These are phyloP conservation scores for Sporothrix curviconia DNA, from an alignment of 2,329 filamentous ascomycete species.

Conservation along the genomic window DNA sequence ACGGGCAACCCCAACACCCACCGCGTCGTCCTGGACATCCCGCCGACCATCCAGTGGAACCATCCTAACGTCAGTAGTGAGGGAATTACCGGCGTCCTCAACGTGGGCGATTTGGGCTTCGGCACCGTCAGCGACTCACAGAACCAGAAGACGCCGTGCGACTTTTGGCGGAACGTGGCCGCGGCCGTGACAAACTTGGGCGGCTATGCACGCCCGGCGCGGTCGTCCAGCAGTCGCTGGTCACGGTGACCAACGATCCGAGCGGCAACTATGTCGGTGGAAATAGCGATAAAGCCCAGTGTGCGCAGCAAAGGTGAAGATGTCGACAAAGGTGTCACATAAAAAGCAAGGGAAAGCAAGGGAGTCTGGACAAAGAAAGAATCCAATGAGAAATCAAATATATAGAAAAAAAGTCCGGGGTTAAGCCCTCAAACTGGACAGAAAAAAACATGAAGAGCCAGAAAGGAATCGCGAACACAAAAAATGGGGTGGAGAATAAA, in stretches of 20 bases:
- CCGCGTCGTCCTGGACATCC: conserved; percentile 25
- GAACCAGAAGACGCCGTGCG: conserved; percentile 25
- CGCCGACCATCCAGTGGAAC: conserved; percentile 30
- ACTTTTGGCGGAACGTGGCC: conserved; percentile 29
- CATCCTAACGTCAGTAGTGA: conserved; percentile 25
- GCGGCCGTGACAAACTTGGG: conserved; percentile 27
- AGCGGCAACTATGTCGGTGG: conserved; percentile 20
- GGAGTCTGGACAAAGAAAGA: neutral
- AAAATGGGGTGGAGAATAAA: neutral
- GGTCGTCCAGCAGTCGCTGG: conserved; percentile 18
- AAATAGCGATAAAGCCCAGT: neutral
- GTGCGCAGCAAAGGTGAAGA: no score
- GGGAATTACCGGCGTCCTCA: conserved; percentile 26
- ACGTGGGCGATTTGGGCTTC: conserved; percentile 30
- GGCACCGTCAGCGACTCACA: conserved; percentile 26
- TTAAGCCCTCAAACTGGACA: neutral
- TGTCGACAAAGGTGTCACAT: neutral
- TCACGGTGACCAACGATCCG: conserved; percentile 12
- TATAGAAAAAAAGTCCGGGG: neutral
- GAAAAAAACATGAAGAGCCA: neutral
- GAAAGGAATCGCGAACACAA: neutral
- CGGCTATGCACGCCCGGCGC: conserved; percentile 26
- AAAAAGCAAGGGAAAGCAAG: neutral
- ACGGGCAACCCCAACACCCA: conserved; percentile 34
- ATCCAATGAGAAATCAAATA: neutral